Base-by-base conservation (phyloP, 2,329 filamentous ascomycete species). In the Sphaerulina populicola region DNA sequence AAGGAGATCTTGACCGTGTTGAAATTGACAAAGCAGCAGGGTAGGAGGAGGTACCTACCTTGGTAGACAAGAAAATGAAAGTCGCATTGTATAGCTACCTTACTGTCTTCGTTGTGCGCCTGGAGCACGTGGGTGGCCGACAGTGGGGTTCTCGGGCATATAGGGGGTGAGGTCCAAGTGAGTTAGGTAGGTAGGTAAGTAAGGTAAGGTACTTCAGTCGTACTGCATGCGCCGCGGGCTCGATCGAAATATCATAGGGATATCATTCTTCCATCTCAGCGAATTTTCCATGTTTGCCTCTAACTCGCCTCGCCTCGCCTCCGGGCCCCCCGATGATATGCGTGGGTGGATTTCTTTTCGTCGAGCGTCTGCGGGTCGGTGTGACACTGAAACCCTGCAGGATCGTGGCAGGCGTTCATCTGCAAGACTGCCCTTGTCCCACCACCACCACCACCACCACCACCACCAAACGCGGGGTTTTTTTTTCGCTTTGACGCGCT, bases 321-420 rank as follows among this genome's bases (percentile, higher is more conserved):
- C 43, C 48, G 47, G 46, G n/a, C n/a, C n/a, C 33, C 40, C 39
- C 18, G 41, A 46, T 50, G 47, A 41, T 48, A 50, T 39, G 48
- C 44, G 53, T 35, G 35, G 45, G 52, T 54, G 55, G 52, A 51
- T 49, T 54, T 52, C 40, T 43, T 23, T 43, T 23, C 49, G 36
- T 47, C 38, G 48, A 42, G 21, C 15, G 39, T 40, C 33, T 45
- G 41, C 49, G 49, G 49, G 15, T 53, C 52, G 52, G 55, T 57
- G 55, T 51, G 35, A 54, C 55, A 29, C n/a, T 30, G 8, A 53
- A 53, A 42, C 51, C 51, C 51, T 49, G 51, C 44, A 42, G 38
- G 23, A 47, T 52, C 49, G 46, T 52, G 49, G 45, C 43, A 44
- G 37, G 38, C 45, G 51, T 52, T 39, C 50, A 33, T 51, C 44